Percentiles rank a stretch among this genome's conserved stretches.
Conservation (phyloP, 257 asterid species). For the Apocynum venetum region DNA sequence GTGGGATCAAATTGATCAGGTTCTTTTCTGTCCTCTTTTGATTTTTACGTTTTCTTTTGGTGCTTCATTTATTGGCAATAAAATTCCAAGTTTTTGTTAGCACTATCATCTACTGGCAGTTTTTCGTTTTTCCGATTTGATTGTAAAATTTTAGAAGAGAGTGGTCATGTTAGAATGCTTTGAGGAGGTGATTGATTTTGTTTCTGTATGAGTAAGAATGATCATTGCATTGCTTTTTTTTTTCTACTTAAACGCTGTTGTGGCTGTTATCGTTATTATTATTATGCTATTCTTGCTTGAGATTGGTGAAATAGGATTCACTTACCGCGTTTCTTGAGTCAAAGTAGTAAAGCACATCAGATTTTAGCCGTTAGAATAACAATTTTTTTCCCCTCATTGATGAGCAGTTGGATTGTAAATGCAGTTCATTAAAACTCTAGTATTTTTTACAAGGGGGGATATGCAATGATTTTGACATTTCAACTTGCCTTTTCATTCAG, state of each 20-base stretch:
- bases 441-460: background rate
- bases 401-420: background rate
- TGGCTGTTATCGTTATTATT: background rate
- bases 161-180: background rate
- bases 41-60: background rate
- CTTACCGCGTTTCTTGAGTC: background rate
- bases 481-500: slow-evolving; percentile 25
- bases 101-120: background rate
- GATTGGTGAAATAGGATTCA: background rate
- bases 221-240: background rate
- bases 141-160: background rate
- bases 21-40: slow-evolving; percentile 6
- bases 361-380: background rate
- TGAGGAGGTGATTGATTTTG: background rate
- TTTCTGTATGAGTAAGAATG: background rate
- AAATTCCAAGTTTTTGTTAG: background rate
- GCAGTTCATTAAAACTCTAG: background rate
- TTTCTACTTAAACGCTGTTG: background rate
- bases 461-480: background rate
- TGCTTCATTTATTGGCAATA: background rate
- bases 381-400: background rate
- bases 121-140: background rate
- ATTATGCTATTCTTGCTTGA: no score
- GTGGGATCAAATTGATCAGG: slow-evolving; percentile 99
- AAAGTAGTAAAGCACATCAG: background rate